Evolutionary conservation across 2,329 filamentous ascomycete genomes (phyloP).

Genomic region (Ceratocystis huliohia): DNA sequence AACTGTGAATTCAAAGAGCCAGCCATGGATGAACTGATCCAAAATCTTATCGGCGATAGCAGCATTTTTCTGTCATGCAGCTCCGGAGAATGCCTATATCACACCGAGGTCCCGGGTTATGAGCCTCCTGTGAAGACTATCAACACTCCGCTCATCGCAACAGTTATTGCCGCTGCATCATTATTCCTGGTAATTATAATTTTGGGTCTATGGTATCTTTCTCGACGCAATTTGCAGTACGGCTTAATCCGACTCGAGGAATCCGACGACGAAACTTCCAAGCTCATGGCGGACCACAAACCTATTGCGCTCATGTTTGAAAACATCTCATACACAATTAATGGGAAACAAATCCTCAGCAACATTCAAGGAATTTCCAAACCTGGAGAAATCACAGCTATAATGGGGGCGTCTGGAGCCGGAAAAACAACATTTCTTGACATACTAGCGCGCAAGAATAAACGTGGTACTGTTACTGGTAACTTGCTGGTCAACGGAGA

Average conservation of each 20-base stretch:
- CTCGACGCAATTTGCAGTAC: slow-evolving; percentile 56
- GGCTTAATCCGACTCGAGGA: slow-evolving; percentile 75
- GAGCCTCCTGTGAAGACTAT: slow-evolving; percentile 80
- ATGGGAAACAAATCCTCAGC: slow-evolving; percentile 73
- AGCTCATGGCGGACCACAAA: slow-evolving; percentile 83
- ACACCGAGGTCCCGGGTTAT: slow-evolving; percentile 87
- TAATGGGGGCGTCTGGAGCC: slow-evolving; percentile 96
- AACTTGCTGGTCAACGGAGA: slow-evolving; percentile 91
- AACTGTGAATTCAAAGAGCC: slow-evolving; percentile 80
- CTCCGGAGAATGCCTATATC: slow-evolving; percentile 84
- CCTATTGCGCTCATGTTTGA: slow-evolving; percentile 81
- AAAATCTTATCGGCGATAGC: slow-evolving; percentile 75
- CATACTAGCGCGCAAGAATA: slow-evolving; percentile 93
- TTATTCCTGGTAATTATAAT: slow-evolving; percentile 84
- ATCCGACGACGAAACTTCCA: slow-evolving; percentile 73
- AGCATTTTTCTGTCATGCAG: slow-evolving; percentile 75
- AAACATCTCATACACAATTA: slow-evolving; percentile 73
- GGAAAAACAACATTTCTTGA: slow-evolving; percentile 97
- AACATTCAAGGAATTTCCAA: slow-evolving; percentile 76
- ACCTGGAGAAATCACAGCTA: slow-evolving; percentile 88
- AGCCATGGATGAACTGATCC: slow-evolving; percentile 82
- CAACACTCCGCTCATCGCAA: slow-evolving; percentile 91
- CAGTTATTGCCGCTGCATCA: slow-evolving; percentile 74
- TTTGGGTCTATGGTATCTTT: slow-evolving; percentile 74
- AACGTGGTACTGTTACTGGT: slow-evolving; percentile 64